phyloP scores from a whole-genome alignment of 208 protist genomes.

The Trypanosoma melophagium region DNA sequence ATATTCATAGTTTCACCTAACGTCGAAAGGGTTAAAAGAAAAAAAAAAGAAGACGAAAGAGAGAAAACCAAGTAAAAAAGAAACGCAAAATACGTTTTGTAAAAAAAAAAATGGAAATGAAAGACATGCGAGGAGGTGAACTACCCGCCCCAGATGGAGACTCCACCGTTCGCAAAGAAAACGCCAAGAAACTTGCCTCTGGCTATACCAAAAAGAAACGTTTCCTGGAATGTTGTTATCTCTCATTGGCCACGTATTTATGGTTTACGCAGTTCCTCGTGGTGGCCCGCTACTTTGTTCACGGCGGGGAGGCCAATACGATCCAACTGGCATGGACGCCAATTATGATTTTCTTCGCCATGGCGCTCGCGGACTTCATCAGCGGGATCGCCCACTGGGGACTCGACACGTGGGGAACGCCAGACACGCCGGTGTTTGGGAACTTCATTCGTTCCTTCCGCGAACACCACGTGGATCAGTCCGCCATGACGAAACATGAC shows the following conservation, averaged over 20 bases:
- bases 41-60: no score
- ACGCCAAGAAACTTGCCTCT: constrained; percentile 73
- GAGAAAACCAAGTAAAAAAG: constrained; percentile 14
- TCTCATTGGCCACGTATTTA: constrained; percentile 56
- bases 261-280: constrained; percentile 62
- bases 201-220: constrained; percentile 89
- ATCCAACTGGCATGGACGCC: constrained; percentile 75
- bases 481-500: constrained; percentile 92
- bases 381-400: constrained; percentile 92
- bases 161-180: constrained; percentile 52
- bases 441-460: constrained; percentile 94
- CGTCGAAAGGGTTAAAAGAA: no score
- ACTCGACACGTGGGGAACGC: constrained; percentile 92
- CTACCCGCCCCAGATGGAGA: constrained; percentile 39
- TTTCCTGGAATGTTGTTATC: constrained; percentile 78
- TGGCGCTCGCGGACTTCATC: constrained; percentile 89
- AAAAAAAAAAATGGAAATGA: not conserved
- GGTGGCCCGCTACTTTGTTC: constrained; percentile 74
- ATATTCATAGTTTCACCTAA: no score
- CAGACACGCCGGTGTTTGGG: constrained; percentile 87
- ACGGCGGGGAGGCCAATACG: constrained; percentile 47
- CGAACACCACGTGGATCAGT: constrained; percentile 93
- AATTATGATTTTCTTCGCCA: constrained; percentile 60
- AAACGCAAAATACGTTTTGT: constrained; percentile 11
- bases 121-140: constrained; percentile 28